Percentiles rank a stretch among this genome's conserved stretches.
Evolutionary conservation across 2,329 filamentous ascomycete species (phyloP).

Genomic region (Pezicula carpinea): DNA sequence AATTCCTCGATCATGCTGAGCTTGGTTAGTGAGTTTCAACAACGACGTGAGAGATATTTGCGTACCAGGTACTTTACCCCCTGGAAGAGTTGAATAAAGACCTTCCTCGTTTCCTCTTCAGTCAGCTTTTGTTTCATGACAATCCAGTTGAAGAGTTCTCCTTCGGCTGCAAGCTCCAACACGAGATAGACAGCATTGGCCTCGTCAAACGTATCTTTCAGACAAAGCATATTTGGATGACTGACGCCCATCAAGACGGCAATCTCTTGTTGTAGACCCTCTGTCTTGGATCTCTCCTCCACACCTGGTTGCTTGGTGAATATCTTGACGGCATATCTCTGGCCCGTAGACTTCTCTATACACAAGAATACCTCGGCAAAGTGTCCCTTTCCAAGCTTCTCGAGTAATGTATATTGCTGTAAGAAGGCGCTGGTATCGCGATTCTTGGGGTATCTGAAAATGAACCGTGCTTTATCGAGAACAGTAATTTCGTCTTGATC

Average conservation of each 20-base stretch:
- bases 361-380: conserved; percentile 93
- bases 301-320: conserved; percentile 83
- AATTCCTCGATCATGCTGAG: conserved; percentile 90
- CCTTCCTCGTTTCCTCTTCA: conserved; percentile 76
- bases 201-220: conserved; percentile 95
- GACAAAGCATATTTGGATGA: conserved; percentile 85
- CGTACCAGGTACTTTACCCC: conserved; percentile 91
- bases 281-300: conserved; percentile 77
- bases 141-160: conserved; percentile 94
- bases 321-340: conserved; percentile 86
- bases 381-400: conserved; percentile 89
- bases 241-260: conserved; percentile 96
- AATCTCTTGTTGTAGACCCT: conserved; percentile 91
- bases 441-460: conserved; percentile 83
- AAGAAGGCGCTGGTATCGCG: conserved; percentile 72
- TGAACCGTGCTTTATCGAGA: conserved; percentile 77
- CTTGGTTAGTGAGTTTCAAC: conserved; percentile 23
- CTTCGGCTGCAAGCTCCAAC: conserved; percentile 83
- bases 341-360: conserved; percentile 77
- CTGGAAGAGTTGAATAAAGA: conserved; percentile 89
- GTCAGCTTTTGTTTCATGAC: conserved; percentile 84
- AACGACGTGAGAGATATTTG: conserved; percentile 7
- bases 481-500: conserved; percentile 91
- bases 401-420: conserved; percentile 79
- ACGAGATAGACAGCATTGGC: conserved; percentile 86